Evolutionary conservation across 768 basidiomycete species (phyloP).

Genomic region (Rhizopogon roseolus): DNA sequence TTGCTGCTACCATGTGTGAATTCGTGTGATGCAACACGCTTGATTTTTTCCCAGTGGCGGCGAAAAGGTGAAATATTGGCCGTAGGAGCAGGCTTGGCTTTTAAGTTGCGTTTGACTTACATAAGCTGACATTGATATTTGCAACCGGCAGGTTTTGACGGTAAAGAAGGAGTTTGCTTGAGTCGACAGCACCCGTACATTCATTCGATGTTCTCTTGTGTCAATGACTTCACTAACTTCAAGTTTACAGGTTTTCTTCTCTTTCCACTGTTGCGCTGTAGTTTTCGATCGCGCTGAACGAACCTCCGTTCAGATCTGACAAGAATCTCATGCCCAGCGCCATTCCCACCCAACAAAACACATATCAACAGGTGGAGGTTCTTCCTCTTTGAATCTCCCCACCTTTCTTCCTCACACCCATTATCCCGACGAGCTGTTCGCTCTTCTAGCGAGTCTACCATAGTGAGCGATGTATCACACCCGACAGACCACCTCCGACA

Average conservation of each 20-base stretch:
- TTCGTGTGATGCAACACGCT: too few species aligned
- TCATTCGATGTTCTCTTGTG: not conserved
- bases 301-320: slow-evolving; percentile 7
- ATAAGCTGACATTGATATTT: not conserved
- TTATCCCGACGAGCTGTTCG: not conserved
- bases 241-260: not conserved
- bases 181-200: slow-evolving; percentile 1
- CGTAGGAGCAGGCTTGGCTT: too few species aligned
- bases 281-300: slow-evolving; percentile 5
- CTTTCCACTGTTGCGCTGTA: not conserved
- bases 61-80: not conserved
- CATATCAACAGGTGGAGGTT: slow-evolving; percentile 8
- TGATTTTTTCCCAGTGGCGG: too few species aligned
- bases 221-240: not conserved
- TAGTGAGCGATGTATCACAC: slow-evolving; percentile 8
- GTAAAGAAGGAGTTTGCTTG: not conserved
- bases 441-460: not conserved
- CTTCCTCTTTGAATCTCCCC: slow-evolving; percentile 2
- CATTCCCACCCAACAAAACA: slow-evolving; percentile 18
- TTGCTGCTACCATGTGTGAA: too few species aligned
- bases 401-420: slow-evolving; percentile 1
- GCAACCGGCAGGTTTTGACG: too few species aligned
- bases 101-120: not conserved
- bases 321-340: not conserved
- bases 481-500: slow-evolving; percentile 8